These are phyloP conservation scores for Umbelopsis isabellina DNA, from an alignment of 192 early-diverging fungal genomes.

Conservation along the genomic window DNA sequence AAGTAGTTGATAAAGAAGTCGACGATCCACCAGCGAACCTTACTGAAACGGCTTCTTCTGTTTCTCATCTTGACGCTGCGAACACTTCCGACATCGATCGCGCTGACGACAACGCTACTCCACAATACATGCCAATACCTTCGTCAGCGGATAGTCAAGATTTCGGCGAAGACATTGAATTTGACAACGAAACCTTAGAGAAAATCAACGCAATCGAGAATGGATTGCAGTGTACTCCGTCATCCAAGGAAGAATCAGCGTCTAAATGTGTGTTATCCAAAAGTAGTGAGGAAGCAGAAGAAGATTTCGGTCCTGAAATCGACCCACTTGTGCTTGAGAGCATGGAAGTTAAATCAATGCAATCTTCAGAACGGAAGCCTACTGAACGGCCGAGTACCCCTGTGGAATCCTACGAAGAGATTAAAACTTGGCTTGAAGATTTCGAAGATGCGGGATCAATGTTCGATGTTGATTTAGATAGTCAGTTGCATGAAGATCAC, in stretches of 20 bases:
- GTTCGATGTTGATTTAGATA: constrained; percentile 17
- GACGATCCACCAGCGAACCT: neutral
- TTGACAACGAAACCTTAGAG: neutral
- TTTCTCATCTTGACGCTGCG: neutral
- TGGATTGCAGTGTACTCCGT: too few species aligned
- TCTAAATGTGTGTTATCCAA: neutral
- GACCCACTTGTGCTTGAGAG: neutral
- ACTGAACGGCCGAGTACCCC: neutral
- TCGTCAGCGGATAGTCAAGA: neutral
- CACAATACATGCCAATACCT: neutral
- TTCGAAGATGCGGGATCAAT: neutral
- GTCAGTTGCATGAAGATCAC: neutral
- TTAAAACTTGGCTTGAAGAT: constrained; percentile 8
- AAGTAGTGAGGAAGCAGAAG: neutral
- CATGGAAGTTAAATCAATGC: neutral
- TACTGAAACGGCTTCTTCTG: neutral
- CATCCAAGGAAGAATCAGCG: neutral
- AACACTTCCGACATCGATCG: neutral
- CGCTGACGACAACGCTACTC: neutral
- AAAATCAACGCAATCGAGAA: neutral
- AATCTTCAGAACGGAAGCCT: too few species aligned
- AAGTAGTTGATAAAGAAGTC: neutral
- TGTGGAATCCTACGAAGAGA: constrained; percentile 14
- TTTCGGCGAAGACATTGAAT: constrained; percentile 13
- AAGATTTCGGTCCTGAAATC: constrained; percentile 13